Evolutionary conservation across 2,329 filamentous ascomycete genomes (phyloP).

Genomic region (Thelonectria blattea): DNA sequence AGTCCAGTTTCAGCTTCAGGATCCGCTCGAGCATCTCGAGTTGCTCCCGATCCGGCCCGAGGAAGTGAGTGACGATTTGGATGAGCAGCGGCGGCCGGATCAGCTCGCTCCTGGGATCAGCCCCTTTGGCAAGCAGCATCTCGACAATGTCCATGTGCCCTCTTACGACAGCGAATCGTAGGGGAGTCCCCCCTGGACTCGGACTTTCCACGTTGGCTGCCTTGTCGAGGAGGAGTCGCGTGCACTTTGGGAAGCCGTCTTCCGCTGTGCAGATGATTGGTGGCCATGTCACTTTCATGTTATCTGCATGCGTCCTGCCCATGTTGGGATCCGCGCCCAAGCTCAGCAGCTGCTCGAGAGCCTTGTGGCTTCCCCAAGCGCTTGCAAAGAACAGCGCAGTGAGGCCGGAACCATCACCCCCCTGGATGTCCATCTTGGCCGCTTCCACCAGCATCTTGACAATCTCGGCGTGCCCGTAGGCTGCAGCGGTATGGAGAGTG

Average conservation of each 20-base stretch:
- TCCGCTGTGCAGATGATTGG: neutral
- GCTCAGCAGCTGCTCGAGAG: neutral
- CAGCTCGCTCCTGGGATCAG: neutral
- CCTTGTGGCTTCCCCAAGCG: neutral
- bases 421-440: neutral
- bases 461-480: neutral
- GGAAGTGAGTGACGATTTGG: neutral
- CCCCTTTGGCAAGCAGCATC: neutral
- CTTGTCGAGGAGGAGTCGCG: neutral
- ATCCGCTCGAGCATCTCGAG: neutral
- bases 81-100: neutral
- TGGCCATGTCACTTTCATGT: neutral
- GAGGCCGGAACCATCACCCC: neutral
- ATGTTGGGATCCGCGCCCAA: neutral
- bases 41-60: neutral
- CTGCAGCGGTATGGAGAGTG: neutral
- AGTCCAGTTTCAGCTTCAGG: neutral
- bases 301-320: neutral
- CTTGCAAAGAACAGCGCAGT: neutral
- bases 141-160: neutral
- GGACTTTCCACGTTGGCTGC: neutral
- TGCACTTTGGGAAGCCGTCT: neutral
- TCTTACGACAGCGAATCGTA: neutral
- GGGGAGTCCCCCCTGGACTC: neutral
- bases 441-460: neutral